Evolutionary conservation across 331 rosid genomes (phyloP).

Genomic region (Rosa hybrid): DNA sequence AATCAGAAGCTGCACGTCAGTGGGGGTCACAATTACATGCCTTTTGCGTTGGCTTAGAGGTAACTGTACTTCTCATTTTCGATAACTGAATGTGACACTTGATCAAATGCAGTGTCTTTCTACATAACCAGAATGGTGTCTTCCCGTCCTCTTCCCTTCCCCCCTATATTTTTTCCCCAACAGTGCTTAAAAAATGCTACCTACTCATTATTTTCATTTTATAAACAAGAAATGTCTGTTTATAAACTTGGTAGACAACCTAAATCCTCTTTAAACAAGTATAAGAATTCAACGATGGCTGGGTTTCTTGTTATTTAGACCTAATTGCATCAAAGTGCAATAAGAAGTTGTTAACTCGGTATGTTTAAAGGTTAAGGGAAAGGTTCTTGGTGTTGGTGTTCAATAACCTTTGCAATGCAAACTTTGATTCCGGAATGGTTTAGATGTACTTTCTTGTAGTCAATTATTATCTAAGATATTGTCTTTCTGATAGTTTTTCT

Average conservation of each 20-base stretch:
- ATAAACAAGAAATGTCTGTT: not conserved
- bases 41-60: slow-evolving; percentile 89
- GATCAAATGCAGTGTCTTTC: not conserved
- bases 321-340: not conserved
- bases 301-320: slow-evolving; percentile 1
- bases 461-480: not conserved
- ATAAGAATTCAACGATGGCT: slow-evolving; percentile 2
- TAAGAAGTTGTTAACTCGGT: not conserved
- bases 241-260: not conserved
- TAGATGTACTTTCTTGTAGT: not conserved
- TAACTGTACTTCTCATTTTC: not conserved
- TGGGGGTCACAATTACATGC: slow-evolving; percentile 96
- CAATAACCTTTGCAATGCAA: not conserved
- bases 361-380: not conserved
- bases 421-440: not conserved
- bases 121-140: not conserved
- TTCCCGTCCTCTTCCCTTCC: no score
- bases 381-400: not conserved
- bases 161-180: not conserved
- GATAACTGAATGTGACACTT: not conserved
- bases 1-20: slow-evolving; percentile 66
- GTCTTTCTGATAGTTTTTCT: not conserved
- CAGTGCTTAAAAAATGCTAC: not conserved
- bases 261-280: not conserved
- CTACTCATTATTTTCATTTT: not conserved